Percentiles rank a stretch among this genome's conserved stretches.
phyloP scores from a whole-genome alignment of 257 asterid genomes.

The Cinchona pubescens region DNA sequence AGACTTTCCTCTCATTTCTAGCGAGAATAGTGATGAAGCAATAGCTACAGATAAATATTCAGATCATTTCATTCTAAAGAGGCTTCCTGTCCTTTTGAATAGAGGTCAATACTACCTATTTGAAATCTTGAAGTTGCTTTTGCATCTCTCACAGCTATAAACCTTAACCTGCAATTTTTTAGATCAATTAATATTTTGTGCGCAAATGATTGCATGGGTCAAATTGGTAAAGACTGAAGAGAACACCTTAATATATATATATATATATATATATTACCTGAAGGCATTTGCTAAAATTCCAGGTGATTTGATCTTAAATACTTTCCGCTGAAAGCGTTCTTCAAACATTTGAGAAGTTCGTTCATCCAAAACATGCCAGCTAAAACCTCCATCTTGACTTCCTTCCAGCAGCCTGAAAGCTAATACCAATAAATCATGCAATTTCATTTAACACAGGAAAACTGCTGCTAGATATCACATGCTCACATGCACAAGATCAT shows the following conservation, averaged over 20 bases:
- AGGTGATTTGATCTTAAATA: constrained; percentile 43
- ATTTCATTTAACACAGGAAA: background rate
- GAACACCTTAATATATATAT: no score
- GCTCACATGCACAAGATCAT: background rate
- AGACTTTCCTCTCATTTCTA: no score
- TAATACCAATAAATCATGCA: constrained; percentile 14
- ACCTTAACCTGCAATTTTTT: constrained; percentile 57
- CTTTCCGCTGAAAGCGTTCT: constrained; percentile 68
- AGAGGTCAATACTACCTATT: constrained; percentile 87
- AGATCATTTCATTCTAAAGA: constrained; percentile 14
- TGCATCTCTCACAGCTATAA: constrained; percentile 59
- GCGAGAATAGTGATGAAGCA: background rate
- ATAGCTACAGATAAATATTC: background rate
- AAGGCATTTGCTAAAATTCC: constrained; percentile 70
- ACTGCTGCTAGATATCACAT: background rate
- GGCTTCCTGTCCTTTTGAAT: constrained; percentile 28
- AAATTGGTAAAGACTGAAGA: background rate
- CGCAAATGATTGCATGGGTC: background rate
- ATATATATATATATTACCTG: constrained; percentile 56
- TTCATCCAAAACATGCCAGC: constrained; percentile 68
- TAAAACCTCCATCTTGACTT: constrained; percentile 75
- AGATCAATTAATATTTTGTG: background rate
- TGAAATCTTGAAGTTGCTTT: constrained; percentile 74
- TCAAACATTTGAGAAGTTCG: constrained; percentile 63
- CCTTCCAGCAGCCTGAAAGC: constrained; percentile 75